Evolutionary conservation across 73 alveolate species (phyloP).

Genomic region (Stentor roeselii): DNA sequence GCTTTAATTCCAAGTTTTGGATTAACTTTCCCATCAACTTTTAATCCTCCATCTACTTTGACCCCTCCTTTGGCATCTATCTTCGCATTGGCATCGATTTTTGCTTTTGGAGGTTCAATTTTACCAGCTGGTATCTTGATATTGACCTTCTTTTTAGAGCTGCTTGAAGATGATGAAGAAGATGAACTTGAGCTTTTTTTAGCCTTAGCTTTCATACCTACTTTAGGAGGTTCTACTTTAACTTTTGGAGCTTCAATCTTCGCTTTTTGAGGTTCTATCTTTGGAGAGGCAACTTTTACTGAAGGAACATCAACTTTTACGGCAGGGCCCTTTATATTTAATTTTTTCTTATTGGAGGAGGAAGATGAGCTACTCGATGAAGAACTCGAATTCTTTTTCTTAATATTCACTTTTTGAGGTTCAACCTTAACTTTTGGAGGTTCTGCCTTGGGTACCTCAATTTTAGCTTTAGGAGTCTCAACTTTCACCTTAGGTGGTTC

Average conservation of each 20-base stretch:
- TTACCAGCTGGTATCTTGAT: too few species aligned
- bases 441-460: background rate
- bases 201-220: background rate
- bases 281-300: background rate
- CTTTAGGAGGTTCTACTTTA: background rate
- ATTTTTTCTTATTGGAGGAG: background rate
- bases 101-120: background rate
- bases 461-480: background rate
- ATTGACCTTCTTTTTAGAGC: background rate
- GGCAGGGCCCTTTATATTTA: background rate
- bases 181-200: background rate
- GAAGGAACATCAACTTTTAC: background rate
- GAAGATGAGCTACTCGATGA: background rate
- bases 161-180: background rate
- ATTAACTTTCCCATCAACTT: background rate
- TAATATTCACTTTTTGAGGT: background rate
- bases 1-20: background rate
- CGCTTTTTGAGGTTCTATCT: background rate
- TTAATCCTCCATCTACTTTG: background rate
- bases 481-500: background rate
- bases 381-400: background rate
- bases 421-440: background rate
- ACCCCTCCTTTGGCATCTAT: background rate
- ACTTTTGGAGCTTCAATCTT: constrained; percentile 1
- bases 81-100: background rate